A percentile compares a stretch with the other conserved stretches of the same genome.
Evolutionary conservation across 1,284 basidiomycete genomes (phyloP).

Genomic region (Leccinum olivaceoglutinosum): DNA sequence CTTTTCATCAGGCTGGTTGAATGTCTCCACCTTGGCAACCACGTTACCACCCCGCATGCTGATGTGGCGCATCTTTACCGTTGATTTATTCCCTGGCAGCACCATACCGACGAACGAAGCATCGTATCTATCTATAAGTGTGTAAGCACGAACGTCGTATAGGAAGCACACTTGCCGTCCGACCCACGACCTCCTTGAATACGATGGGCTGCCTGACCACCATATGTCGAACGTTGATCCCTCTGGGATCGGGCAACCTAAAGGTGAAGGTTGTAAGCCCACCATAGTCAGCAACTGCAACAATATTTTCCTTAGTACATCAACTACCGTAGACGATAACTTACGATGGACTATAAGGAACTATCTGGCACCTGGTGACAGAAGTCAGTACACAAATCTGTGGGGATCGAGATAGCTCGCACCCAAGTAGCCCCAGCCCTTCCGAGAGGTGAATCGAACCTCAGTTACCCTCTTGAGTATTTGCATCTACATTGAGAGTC

Average conservation of each 20-base stretch:
- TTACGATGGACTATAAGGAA: slow-evolving; percentile 40
- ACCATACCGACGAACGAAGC: slow-evolving; percentile 97
- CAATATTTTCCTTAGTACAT: neutral
- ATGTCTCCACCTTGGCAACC: slow-evolving; percentile 86
- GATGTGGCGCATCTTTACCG: slow-evolving; percentile 59
- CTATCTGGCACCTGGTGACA: slow-evolving; percentile 62
- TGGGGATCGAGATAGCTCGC: slow-evolving; percentile 22
- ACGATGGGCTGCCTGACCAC: too few relatives aligned
- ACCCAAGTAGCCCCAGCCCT: slow-evolving; percentile 80
- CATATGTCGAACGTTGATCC: too few relatives aligned
- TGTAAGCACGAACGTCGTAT: slow-evolving; percentile 49
- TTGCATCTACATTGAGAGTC: neutral
- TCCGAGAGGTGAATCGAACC: slow-evolving; percentile 43
- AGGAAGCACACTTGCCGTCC: too few relatives aligned
- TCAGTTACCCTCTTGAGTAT: neutral
- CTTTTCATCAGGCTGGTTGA: slow-evolving; percentile 84
- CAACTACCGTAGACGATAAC: neutral
- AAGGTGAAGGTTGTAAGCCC: too few relatives aligned
- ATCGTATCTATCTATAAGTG: slow-evolving; percentile 57
- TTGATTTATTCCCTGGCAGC: slow-evolving; percentile 86
- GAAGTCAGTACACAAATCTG: neutral
- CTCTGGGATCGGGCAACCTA: too few relatives aligned
- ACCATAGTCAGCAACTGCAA: too few relatives aligned
- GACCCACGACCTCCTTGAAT: too few relatives aligned
- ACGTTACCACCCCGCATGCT: slow-evolving; percentile 92